Base-by-base conservation (phyloP, 177 flowering plant species). In the Vitis hybrid region DNA sequence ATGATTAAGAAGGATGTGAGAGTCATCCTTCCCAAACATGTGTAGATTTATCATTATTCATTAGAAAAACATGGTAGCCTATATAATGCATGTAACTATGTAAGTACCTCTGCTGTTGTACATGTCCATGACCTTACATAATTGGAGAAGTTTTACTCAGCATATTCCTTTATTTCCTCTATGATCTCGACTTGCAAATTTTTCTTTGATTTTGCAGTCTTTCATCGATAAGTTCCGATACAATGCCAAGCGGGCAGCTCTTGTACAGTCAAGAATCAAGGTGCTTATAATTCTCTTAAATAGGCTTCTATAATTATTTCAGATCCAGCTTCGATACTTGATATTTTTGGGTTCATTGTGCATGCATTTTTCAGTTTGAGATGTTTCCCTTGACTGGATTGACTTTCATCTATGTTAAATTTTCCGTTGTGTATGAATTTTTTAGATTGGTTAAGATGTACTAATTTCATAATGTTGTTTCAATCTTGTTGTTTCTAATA, bases 211-310 rank as follows among this genome's bases (percentile, higher is more conserved):
- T 56, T 19, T 78, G 75, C 90, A 96, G 99, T 56, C 88, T 29
- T 96, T 96, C 69, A 92, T 96, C 74, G 98, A 96, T 64, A 96
- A 96, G 82, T 96, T 96, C 78, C 88, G 99, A 1, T 96, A 86
- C 81, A 95, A 95, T 81, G 98, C 99, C 65, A 96, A 96, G 80
- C 87, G 99, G 75, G 98, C 99, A 70, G 85, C 99, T 70, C 98
- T 96, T 82, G 99, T 96, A 69, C 99, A 93, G 79, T 96, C 99
- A 51, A 95, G 99, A 85, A 96, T 96, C 79, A 92, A 93, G 97
- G 98, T 94, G 64, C 56, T 65, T 18, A 11, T 75, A 55, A 33
- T 19, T 14, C 10, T 67, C n/a, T 22, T 22, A 22, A 62, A 63
- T 12, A 13, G 45, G 3, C 14, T 26, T 60, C 49, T 56, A 10